Evolutionary conservation across 805 yeast genomes (phyloP).

Genomic region (Candida corydali): DNA sequence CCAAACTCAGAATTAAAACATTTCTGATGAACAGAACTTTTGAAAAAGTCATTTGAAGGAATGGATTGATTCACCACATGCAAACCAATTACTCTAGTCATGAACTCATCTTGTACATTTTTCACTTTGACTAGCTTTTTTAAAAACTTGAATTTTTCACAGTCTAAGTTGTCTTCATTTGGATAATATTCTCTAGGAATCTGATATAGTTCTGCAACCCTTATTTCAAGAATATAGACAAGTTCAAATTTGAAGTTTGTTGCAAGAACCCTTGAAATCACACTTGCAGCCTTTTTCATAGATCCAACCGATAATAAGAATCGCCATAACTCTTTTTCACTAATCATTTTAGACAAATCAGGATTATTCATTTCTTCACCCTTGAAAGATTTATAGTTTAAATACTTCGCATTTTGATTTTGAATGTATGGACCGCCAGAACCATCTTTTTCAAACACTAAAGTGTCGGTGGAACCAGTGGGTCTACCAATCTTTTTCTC

Average conservation of each 20-base stretch:
- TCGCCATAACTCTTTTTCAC: constrained; percentile 28
- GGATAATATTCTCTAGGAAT: constrained; percentile 45
- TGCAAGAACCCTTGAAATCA: constrained; percentile 34
- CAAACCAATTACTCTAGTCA: constrained; percentile 45
- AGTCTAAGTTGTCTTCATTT: constrained; percentile 37
- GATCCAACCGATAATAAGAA: constrained; percentile 32
- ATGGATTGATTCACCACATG: constrained; percentile 22
- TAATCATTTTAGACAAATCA: background rate
- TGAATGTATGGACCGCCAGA: constrained; percentile 59
- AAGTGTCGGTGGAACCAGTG: constrained; percentile 32
- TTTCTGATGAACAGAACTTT: constrained; percentile 36
- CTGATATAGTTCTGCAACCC: constrained; percentile 43
- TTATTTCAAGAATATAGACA: constrained; percentile 49
- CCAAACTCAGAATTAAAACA: constrained; percentile 54
- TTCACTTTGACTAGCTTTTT: constrained; percentile 27
- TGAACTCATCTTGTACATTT: constrained; percentile 31
- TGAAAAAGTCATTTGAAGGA: constrained; percentile 23
- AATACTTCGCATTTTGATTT: constrained; percentile 42
- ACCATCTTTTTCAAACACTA: constrained; percentile 58
- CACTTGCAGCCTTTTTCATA: constrained; percentile 40
- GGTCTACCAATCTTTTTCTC: constrained; percentile 45
- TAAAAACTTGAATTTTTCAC: constrained; percentile 39
- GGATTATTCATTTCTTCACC: constrained; percentile 4
- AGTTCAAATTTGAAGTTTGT: constrained; percentile 34
- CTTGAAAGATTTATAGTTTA: constrained; percentile 14